phyloP scores from a whole-genome alignment of 2,329 filamentous ascomycete genomes.

The Trichoderma sp. region DNA sequence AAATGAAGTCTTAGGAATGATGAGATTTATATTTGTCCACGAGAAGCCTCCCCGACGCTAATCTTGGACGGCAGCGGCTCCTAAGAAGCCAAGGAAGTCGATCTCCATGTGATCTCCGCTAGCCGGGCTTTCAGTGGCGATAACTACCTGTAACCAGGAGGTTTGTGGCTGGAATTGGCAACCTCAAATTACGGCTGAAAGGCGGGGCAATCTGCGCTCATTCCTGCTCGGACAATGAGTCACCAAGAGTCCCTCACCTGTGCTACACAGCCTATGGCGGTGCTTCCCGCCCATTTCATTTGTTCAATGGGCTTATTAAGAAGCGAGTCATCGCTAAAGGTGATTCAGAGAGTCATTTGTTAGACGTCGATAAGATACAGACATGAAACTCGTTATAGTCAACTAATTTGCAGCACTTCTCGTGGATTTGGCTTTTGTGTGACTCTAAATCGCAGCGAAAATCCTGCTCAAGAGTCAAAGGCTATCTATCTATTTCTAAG shows the following conservation, averaged over 20 bases:
- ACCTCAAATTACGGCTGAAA: background rate
- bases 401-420: background rate
- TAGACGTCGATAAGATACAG: background rate
- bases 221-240: background rate
- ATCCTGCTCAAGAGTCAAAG: background rate
- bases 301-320: background rate
- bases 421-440: background rate
- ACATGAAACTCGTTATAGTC: background rate
- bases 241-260: background rate
- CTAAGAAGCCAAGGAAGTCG: background rate
- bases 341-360: background rate
- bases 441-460: background rate
- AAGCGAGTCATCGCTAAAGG: background rate
- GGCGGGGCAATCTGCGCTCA: background rate
- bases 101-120: background rate
- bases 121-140: background rate
- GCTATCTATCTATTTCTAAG: background rate
- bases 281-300: background rate
- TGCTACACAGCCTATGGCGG: background rate
- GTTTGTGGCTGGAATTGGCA: background rate
- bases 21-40: background rate
- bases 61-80: background rate
- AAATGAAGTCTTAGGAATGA: background rate
- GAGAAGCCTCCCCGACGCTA: background rate
- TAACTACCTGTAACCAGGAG: background rate